Conservation (phyloP, 2,329 filamentous ascomycete genomes). For the Epichloe sp. region DNA sequence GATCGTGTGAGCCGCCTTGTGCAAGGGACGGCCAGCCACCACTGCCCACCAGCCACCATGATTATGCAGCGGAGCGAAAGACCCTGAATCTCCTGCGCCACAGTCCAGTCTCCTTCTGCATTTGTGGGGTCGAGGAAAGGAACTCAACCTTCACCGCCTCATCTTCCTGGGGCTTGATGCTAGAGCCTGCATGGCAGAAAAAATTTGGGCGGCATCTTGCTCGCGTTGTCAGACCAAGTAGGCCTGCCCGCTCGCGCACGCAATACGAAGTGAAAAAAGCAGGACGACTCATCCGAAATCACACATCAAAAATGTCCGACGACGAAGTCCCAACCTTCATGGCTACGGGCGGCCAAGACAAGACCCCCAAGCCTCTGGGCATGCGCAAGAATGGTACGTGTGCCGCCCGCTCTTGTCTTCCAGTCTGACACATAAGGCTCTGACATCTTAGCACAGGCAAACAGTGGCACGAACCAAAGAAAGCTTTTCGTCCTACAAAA, state of each 20-base stretch:
- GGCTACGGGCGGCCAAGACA: slow-evolving; percentile 13
- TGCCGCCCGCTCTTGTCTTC: not conserved
- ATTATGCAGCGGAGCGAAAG: not conserved
- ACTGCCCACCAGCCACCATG: not conserved
- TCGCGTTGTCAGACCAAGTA: not conserved
- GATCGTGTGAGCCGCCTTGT: not conserved
- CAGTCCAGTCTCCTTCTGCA: not conserved
- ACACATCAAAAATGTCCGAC: slow-evolving; percentile 2
- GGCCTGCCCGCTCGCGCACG: not conserved
- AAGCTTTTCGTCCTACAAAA: slow-evolving; percentile 69
- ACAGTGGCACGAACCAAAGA: slow-evolving; percentile 79
- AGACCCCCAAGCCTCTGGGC: slow-evolving; percentile 35
- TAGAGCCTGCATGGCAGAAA: slow-evolving; percentile 1
- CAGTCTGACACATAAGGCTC: slow-evolving; percentile 1
- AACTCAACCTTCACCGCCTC: slow-evolving; percentile 1
- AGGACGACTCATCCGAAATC: not conserved
- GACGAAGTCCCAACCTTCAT: not conserved
- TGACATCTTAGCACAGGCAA: slow-evolving; percentile 51
- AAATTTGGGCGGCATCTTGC: not conserved
- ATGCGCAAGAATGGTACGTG: slow-evolving; percentile 73
- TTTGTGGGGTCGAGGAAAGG: not conserved
- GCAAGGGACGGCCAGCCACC: not conserved
- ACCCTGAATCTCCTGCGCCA: slow-evolving; percentile 4
- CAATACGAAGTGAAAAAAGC: not conserved
- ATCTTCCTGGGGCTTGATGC: not conserved